Conservation (phyloP, 345 rosid species). For the Diplotaxis tenuifolia region DNA sequence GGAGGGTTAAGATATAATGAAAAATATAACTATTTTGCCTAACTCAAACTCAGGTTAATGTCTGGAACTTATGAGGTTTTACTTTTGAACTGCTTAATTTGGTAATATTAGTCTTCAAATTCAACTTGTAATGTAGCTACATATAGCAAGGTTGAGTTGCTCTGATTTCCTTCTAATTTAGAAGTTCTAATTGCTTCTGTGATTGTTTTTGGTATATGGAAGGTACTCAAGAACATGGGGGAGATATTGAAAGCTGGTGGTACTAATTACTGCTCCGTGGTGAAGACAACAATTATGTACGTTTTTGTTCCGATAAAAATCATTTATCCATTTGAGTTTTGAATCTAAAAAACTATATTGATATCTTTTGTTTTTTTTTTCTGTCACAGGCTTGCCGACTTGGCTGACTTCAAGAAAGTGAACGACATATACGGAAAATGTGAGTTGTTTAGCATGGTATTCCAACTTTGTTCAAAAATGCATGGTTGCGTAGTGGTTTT, state of each 20-base stretch:
- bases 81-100: constrained; percentile 9
- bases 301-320: background rate
- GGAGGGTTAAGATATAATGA: constrained; percentile 1
- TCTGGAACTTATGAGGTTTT: no score
- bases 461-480: no score
- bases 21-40: background rate
- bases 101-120: background rate
- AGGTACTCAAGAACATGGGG: constrained; percentile 44
- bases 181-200: no score
- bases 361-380: background rate
- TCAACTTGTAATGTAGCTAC: background rate
- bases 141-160: constrained; percentile 5
- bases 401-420: constrained; percentile 91
- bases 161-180: no score
- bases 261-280: constrained; percentile 38
- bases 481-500: background rate
- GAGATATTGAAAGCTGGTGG: constrained; percentile 45
- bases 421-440: constrained; percentile 92
- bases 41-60: no score
- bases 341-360: background rate
- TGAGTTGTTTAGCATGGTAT: constrained; percentile 42
- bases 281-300: constrained; percentile 44
- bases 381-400: constrained; percentile 85
- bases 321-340: background rate
- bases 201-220: background rate